Percentiles rank a stretch among this genome's conserved stretches.
These are phyloP conservation scores for Phytophthora multivora DNA, from an alignment of 352 stramenopile genomes.

Conservation along the genomic window DNA sequence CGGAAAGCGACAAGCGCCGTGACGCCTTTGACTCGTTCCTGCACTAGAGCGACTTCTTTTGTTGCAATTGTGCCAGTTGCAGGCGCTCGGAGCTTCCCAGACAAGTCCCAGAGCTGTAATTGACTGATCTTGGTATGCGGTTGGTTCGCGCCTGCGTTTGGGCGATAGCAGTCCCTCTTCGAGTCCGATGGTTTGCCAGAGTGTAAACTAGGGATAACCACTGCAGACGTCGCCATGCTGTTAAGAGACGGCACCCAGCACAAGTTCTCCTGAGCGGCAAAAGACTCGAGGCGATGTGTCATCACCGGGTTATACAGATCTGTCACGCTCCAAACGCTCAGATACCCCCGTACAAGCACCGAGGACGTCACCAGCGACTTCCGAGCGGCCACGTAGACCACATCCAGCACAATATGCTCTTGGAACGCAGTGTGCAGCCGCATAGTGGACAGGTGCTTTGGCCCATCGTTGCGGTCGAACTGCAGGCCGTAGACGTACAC, in stretches of 20 bases:
- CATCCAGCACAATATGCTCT: constrained; percentile 62
- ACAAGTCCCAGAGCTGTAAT: constrained; percentile 63
- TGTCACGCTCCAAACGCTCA: constrained; percentile 64
- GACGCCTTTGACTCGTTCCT: constrained; percentile 60
- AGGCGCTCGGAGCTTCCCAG: constrained; percentile 30
- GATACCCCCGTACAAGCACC: constrained; percentile 49
- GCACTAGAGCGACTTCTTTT: constrained; percentile 32
- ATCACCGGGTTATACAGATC: constrained; percentile 64
- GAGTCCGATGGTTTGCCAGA: constrained; percentile 21
- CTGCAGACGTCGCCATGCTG: constrained; percentile 51
- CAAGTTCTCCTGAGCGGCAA: constrained; percentile 57
- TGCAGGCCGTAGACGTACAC: constrained; percentile 68
- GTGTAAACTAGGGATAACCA: constrained; percentile 44
- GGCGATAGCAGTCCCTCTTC: constrained; percentile 34
- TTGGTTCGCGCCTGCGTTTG: constrained; percentile 32
- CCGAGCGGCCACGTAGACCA: constrained; percentile 55
- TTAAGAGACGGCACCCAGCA: constrained; percentile 62
- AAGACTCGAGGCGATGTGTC: constrained; percentile 63
- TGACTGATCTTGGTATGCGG: constrained; percentile 59
- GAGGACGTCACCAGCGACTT: constrained; percentile 64
- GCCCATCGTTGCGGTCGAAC: constrained; percentile 66
- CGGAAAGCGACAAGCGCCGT: constrained; percentile 49
- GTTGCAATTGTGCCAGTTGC: constrained; percentile 29
- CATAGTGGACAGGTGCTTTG: constrained; percentile 66
- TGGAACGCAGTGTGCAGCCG: constrained; percentile 79